These are phyloP conservation scores for Begonia masoniana DNA, from an alignment of 306 rosid genomes.

Conservation along the genomic window DNA sequence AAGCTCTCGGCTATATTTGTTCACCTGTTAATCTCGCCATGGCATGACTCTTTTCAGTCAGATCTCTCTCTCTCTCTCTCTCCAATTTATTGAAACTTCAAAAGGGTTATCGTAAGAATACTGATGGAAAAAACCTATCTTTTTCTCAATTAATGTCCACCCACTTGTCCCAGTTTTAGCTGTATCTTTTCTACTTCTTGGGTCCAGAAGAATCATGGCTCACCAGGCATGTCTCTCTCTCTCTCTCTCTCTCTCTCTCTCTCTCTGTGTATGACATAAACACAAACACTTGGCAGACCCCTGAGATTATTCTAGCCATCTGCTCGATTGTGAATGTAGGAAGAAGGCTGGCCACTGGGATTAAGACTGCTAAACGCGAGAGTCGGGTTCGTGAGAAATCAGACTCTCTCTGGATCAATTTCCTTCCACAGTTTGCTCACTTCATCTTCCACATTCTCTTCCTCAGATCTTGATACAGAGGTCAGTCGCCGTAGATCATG, in stretches of 20 bases:
- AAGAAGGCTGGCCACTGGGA: conserved; percentile 88
- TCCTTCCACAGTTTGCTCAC: conserved; percentile 67
- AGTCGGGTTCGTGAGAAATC: conserved; percentile 37
- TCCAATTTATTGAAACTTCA: no score
- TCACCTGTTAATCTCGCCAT: no score
- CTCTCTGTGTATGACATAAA: background rate
- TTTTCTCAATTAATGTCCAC: background rate
- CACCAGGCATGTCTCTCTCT: background rate
- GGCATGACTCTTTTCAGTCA: no score
- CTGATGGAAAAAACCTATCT: background rate
- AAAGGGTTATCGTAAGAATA: no score
- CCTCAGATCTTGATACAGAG: conserved; percentile 57
- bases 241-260: no score
- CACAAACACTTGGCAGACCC: background rate
- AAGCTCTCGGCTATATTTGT: no score
- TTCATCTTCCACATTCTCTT: conserved; percentile 28
- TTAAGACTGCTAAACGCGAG: conserved; percentile 55
- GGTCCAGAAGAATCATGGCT: background rate
- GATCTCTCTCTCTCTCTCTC: no score
- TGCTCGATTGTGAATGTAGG: conserved; percentile 19
- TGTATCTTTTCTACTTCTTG: no score
- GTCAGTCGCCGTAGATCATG: conserved; percentile 12
- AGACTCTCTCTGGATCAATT: conserved; percentile 18
- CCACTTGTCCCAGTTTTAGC: background rate
- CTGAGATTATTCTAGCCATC: background rate